A percentile compares a stretch with the other conserved stretches of the same genome.
Conservation (phyloP, 208 protist species). For the Ichthyophonus hoferi region DNA sequence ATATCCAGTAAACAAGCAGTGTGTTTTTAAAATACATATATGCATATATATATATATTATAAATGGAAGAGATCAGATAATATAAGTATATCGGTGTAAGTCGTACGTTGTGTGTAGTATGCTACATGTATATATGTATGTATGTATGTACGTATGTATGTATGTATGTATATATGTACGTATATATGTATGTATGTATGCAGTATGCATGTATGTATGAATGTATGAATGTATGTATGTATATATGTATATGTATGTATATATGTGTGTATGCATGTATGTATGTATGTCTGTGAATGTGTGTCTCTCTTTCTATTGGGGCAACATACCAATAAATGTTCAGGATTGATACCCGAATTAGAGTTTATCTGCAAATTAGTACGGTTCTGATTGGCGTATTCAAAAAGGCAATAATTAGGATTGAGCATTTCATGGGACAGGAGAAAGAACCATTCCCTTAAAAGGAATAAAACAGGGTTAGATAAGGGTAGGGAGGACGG, state of each 20-base stretch:
- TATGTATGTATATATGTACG: not conserved
- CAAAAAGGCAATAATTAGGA: constrained; percentile 40
- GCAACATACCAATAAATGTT: constrained; percentile 37
- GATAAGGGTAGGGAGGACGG: too few relatives aligned
- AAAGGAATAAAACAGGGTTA: too few relatives aligned
- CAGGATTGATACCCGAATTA: constrained; percentile 34
- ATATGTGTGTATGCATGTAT: not conserved
- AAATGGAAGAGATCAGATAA: too few relatives aligned
- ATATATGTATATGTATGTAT: not conserved
- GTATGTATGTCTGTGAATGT: not conserved
- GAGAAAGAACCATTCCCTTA: constrained; percentile 55
- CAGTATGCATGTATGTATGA: not conserved
- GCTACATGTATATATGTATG: too few relatives aligned
- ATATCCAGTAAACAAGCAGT: too few relatives aligned
- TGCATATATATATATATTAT: too few relatives aligned
- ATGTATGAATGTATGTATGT: not conserved
- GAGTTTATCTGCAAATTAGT: constrained; percentile 40
- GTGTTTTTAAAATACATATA: too few relatives aligned
- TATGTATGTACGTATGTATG: constrained; percentile 4
- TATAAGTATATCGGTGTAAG: too few relatives aligned
- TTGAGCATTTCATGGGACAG: constrained; percentile 47
- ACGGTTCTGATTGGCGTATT: constrained; percentile 26
- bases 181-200: constrained; percentile 22
- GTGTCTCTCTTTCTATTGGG: too few relatives aligned
- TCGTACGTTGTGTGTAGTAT: too few relatives aligned